Conservation (phyloP, 257 asterid species). For the Ophiorrhiza pumila region DNA sequence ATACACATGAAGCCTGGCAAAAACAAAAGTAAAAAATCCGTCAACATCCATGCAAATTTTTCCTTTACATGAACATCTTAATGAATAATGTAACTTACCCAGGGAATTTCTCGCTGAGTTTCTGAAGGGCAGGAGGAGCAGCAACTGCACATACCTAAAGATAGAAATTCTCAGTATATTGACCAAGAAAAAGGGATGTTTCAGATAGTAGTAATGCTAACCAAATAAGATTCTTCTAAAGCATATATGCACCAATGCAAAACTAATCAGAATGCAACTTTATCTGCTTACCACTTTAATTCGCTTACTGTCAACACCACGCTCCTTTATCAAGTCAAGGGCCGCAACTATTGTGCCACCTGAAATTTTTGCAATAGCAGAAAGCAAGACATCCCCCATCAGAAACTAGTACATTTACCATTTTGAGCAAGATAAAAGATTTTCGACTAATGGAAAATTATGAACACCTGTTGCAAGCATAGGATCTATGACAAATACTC, state of each 20-base stretch:
- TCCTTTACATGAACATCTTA: background rate
- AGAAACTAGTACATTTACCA: background rate
- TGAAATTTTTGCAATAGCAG: constrained; percentile 22
- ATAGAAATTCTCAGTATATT: constrained; percentile 3
- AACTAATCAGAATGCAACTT: constrained; percentile 4
- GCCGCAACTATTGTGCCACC: constrained; percentile 96
- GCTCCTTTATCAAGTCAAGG: constrained; percentile 67
- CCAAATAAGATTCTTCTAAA: background rate
- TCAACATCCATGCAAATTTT: background rate
- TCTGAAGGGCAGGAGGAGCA: constrained; percentile 89
- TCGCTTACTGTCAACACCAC: constrained; percentile 71
- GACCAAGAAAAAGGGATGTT: background rate
- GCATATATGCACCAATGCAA: background rate
- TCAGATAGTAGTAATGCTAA: background rate
- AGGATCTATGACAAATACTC: constrained; percentile 84
- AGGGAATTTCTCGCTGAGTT: constrained; percentile 74
- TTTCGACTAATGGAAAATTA: background rate
- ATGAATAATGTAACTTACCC: constrained; percentile 46
- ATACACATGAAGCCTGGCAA: constrained; percentile 82
- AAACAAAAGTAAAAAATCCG: too few species aligned
- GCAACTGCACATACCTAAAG: constrained; percentile 80
- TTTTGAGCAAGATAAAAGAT: background rate
- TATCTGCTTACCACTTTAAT: constrained; percentile 80
- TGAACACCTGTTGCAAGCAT: constrained; percentile 95
- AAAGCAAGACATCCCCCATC: too few species aligned